Evolutionary conservation across 768 basidiomycete species (phyloP), one percentile per base, ranked within the genome.

Genomic region (Lentinula aciculospora): DNA sequence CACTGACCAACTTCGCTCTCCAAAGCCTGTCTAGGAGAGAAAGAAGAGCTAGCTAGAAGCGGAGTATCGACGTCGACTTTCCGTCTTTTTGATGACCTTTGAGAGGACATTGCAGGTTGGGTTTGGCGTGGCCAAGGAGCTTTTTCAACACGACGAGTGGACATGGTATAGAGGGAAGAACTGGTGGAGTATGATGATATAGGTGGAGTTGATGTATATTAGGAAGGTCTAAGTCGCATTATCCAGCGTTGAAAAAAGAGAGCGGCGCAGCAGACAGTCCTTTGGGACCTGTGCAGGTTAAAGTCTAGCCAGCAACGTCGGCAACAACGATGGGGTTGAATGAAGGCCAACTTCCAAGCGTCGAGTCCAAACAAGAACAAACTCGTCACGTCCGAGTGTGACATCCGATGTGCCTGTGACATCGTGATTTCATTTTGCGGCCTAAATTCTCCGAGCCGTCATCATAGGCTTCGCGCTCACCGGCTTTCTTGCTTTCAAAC

Each of bases 101-200:
- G 53, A 45, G 28, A 31, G n/a, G 70, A 67, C 12, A 64, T 31
- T 13, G 71, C 9, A 36, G 51, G 51, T 39, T 53, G 56, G 0
- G 81, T 83, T 66, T 67, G 71, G 10, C 59, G 60, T 34, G 82
- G 83, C 80, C 79, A 80, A 51, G 72, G 78, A 46, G 62, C 66
- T 57, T 71, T 65, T 63, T 70, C 59, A 21, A 65, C 66, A 15
- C 70, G 64, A 58, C 68, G 65, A 45, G 69, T 60, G 44, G 71
- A 49, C 79, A 82, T 82, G 64, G 63, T 44, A 67, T 47, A 66
- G 62, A 49, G 45, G 53, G 60, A 58, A 57, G 32, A 34, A 34
- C 61, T 58, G 61, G 60, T 48, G 42, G 65, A 42, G 62, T 29
- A 55, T 55, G 53, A 65, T 59, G 65, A 64, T 57, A 42, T 48